Percentiles rank a stretch among this genome's conserved stretches.
Conservation (phyloP, 331 rosid species). For the Saraca asoca region DNA sequence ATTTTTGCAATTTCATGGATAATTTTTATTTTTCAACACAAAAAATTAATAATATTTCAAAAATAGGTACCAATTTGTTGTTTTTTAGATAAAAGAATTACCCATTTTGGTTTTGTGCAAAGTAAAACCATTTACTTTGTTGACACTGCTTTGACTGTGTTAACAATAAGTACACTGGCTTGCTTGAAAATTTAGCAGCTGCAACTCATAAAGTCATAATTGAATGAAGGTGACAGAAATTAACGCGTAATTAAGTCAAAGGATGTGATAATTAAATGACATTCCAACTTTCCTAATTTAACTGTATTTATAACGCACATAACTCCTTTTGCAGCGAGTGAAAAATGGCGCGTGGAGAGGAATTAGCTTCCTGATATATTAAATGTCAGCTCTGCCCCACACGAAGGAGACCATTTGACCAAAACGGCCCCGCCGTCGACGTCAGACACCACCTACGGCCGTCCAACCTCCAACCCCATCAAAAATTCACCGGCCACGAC, state of each 20-base stretch:
- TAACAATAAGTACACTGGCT: no score
- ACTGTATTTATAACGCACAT: no score
- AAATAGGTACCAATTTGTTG: no score
- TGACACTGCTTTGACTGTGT: no score
- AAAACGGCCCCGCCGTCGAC: slow-evolving; percentile 46
- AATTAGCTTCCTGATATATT: neutral
- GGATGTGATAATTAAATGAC: slow-evolving; percentile 20
- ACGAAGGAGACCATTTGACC: slow-evolving; percentile 38
- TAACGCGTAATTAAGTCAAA: slow-evolving; percentile 34
- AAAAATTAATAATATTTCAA: no score
- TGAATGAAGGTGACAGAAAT: neutral
- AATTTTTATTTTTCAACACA: no score
- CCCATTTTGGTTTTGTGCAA: no score
- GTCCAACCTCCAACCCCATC: neutral
- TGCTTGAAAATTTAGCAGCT: slow-evolving; percentile 12
- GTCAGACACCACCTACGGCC: slow-evolving; percentile 32
- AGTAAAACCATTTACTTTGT: no score
- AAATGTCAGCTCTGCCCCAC: slow-evolving; percentile 45
- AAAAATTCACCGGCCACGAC: no score
- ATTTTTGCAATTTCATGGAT: no score
- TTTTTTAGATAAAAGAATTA: no score
- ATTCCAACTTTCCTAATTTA: neutral
- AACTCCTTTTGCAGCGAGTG: slow-evolving; percentile 1
- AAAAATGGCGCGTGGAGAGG: neutral
- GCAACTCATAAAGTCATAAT: slow-evolving; percentile 25